These are phyloP conservation scores for Entomortierella beljakovae DNA, from an alignment of 192 early-diverging fungal genomes.

Conservation along the genomic window DNA sequence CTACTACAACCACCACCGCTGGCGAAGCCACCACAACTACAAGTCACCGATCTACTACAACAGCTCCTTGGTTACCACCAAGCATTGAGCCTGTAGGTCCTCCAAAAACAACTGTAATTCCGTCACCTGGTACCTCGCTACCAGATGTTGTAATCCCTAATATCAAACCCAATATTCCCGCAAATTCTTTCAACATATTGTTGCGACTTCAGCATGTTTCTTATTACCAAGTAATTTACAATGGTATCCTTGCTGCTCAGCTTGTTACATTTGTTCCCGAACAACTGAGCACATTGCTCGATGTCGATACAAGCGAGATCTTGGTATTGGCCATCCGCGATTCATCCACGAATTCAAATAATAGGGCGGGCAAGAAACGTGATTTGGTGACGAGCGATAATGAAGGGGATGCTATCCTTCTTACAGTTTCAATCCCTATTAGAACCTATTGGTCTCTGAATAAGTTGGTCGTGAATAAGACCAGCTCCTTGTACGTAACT, in stretches of 20 bases:
- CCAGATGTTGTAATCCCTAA: conserved; percentile 47
- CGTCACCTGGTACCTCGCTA: conserved; percentile 44
- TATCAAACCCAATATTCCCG: conserved; percentile 23
- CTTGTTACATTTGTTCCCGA: conserved; percentile 42
- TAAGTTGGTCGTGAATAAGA: conserved; percentile 10
- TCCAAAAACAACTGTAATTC: conserved; percentile 14
- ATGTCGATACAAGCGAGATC: conserved; percentile 11
- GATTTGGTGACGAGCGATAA: conserved; percentile 26
- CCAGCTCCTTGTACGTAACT: conserved; percentile 4
- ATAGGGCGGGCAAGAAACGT: neutral
- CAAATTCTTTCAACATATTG: conserved; percentile 37
- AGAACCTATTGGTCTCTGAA: conserved; percentile 15
- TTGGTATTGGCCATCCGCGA: conserved; percentile 44
- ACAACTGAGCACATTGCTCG: conserved; percentile 21
- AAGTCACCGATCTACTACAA: too few relatives aligned
- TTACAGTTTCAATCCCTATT: conserved; percentile 30
- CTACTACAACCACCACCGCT: conserved; percentile 14
- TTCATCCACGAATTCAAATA: neutral
- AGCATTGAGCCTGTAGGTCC: conserved; percentile 37
- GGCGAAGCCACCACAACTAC: conserved; percentile 26
- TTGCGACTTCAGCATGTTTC: conserved; percentile 44
- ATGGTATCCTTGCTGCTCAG: conserved; percentile 44
- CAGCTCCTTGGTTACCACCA: conserved; percentile 42
- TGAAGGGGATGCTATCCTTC: conserved; percentile 25
- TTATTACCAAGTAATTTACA: conserved; percentile 48